phyloP scores from a whole-genome alignment of 2,329 filamentous ascomycete species.

The Aspergillus sojae region DNA sequence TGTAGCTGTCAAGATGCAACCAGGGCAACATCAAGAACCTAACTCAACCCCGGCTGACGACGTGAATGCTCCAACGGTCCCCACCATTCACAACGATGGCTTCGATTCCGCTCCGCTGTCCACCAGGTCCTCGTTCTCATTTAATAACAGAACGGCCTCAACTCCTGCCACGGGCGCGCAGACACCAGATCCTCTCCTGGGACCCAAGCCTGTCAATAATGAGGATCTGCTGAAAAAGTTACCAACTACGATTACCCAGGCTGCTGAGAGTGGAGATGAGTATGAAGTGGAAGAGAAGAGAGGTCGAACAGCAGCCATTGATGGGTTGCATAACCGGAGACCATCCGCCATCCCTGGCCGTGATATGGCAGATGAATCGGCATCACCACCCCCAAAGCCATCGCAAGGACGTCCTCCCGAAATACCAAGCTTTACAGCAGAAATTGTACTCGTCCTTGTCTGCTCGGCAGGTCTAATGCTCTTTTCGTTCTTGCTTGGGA shows the following conservation, averaged over 20 bases:
- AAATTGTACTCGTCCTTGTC: conserved; percentile 45
- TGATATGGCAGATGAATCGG: conserved; percentile 18
- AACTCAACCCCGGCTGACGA: neutral
- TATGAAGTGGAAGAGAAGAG: conserved; percentile 17
- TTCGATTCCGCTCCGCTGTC: conserved; percentile 1
- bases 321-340: conserved; percentile 23
- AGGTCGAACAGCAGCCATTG: conserved; percentile 7
- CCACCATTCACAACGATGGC: neutral
- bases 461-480: conserved; percentile 49
- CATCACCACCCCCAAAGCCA: conserved; percentile 22
- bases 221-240: conserved; percentile 23
- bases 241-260: conserved; percentile 18
- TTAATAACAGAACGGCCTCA: conserved; percentile 3
- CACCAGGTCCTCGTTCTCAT: neutral
- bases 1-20: neutral
- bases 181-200: conserved; percentile 32
- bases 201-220: conserved; percentile 14
- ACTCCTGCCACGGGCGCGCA: conserved; percentile 32
- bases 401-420: conserved; percentile 44
- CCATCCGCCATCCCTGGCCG: conserved; percentile 1
- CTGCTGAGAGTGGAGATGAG: conserved; percentile 14
- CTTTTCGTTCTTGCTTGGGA: conserved; percentile 46
- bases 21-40: neutral
- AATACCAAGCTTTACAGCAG: conserved; percentile 42
- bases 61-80: neutral